These are phyloP conservation scores for Coniochaeta hoffmannii DNA, from an alignment of 2,329 filamentous ascomycete genomes.

Conservation along the genomic window DNA sequence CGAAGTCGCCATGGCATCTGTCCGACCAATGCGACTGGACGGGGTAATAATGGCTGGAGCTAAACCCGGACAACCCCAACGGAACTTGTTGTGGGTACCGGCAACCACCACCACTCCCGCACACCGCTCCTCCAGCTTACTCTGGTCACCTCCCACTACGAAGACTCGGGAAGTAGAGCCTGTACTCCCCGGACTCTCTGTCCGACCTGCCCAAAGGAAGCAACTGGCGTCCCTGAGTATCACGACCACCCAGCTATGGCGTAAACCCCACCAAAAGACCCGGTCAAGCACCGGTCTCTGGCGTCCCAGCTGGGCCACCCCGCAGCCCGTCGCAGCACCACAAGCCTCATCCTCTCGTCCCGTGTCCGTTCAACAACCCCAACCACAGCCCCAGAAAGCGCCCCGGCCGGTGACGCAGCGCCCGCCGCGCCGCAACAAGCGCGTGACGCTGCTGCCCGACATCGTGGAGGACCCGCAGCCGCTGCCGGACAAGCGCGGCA, in stretches of 20 bases:
- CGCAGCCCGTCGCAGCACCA: conserved; percentile 13
- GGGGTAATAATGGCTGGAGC: neutral
- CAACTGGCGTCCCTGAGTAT: conserved; percentile 24
- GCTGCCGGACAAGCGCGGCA: conserved; percentile 48
- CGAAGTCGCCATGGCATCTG: conserved; percentile 18
- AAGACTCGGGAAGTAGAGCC: neutral
- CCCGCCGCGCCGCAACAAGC: conserved; percentile 46
- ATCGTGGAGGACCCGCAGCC: conserved; percentile 56
- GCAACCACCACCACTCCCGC: neutral
- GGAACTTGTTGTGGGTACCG: conserved; percentile 20
- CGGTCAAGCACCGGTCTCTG: conserved; percentile 21
- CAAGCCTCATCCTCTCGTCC: conserved; percentile 8
- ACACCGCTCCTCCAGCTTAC: conserved; percentile 7
- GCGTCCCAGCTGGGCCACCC: conserved; percentile 19
- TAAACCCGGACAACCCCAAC: neutral
- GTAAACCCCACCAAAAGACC: conserved; percentile 18
- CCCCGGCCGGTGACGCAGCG: conserved; percentile 41
- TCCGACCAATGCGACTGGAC: conserved; percentile 3
- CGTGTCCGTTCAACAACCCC: neutral
- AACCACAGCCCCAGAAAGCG: conserved; percentile 12
- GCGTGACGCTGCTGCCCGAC: conserved; percentile 53
- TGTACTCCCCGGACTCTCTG: conserved; percentile 22
- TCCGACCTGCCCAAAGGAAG: conserved; percentile 29
- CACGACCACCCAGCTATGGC: conserved; percentile 31
- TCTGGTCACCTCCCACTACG: conserved; percentile 17